A percentile compares a stretch with the other conserved stretches of the same genome.
Evolutionary conservation across 352 stramenopile genomes (phyloP).

Genomic region (Phytophthora kernoviae): DNA sequence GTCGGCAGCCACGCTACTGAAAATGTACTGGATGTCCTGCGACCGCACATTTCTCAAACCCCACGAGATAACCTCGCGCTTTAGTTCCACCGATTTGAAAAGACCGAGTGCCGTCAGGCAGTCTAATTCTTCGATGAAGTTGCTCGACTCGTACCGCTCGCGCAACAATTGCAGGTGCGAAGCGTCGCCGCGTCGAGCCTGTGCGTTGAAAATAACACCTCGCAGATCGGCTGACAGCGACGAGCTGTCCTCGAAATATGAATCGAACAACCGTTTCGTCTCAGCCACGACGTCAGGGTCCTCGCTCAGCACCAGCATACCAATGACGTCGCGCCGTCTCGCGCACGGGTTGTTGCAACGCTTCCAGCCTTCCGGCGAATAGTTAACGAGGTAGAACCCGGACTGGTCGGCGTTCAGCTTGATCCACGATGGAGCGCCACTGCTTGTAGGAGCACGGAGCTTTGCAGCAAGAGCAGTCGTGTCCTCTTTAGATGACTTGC

Average conservation of each 20-base stretch:
- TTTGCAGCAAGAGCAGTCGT: conserved; percentile 56
- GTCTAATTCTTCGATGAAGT: conserved; percentile 83
- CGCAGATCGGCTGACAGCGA: conserved; percentile 66
- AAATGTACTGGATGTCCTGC: conserved; percentile 85
- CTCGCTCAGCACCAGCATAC: conserved; percentile 66
- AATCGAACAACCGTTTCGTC: conserved; percentile 55
- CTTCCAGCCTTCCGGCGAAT: conserved; percentile 85
- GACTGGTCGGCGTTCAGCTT: conserved; percentile 97
- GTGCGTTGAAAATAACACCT: conserved; percentile 64
- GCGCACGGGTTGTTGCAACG: conserved; percentile 68
- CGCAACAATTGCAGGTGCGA: conserved; percentile 51
- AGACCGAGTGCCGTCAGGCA: conserved; percentile 75
- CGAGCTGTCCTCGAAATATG: conserved; percentile 61
- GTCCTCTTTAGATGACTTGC: conserved; percentile 27
- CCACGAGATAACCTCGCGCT: conserved; percentile 75
- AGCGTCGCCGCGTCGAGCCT: conserved; percentile 50
- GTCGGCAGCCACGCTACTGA: conserved; percentile 74
- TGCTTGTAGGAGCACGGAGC: conserved; percentile 24
- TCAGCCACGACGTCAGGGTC: conserved; percentile 57
- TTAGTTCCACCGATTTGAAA: conserved; percentile 59
- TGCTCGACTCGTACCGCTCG: conserved; percentile 69
- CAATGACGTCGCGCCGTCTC: conserved; percentile 72
- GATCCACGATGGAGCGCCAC: conserved; percentile 79
- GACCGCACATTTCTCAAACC: conserved; percentile 68
- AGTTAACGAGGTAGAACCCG: conserved; percentile 95